Conservation (phyloP, 2,329 filamentous ascomycete genomes). For the Ophiostoma himal-ulmi region DNA sequence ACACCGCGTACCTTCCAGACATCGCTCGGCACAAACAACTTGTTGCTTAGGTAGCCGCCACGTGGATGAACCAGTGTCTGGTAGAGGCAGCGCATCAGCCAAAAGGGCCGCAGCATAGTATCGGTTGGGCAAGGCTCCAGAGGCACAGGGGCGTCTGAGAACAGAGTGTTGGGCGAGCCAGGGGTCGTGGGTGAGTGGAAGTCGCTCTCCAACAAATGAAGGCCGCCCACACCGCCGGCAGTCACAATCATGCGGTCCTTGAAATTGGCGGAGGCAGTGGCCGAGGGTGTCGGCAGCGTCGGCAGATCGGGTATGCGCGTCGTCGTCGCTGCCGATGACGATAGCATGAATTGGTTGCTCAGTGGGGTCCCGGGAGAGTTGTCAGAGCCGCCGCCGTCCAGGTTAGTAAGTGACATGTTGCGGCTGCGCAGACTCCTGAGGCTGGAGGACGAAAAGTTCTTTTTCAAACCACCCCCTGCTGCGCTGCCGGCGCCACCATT, state of each 20-base stretch:
- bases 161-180: constrained; percentile 57
- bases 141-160: constrained; percentile 62
- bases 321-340: constrained; percentile 29
- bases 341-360: constrained; percentile 55
- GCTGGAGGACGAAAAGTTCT: constrained; percentile 66
- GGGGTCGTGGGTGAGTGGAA: constrained; percentile 64
- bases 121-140: constrained; percentile 90
- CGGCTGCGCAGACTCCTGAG: constrained; percentile 66
- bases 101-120: constrained; percentile 86
- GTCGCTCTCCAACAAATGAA: constrained; percentile 78
- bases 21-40: constrained; percentile 85
- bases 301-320: constrained; percentile 53
- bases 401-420: constrained; percentile 61
- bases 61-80: constrained; percentile 87
- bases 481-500: neutral
- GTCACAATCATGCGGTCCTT: constrained; percentile 48
- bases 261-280: constrained; percentile 56
- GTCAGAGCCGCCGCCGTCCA: constrained; percentile 55
- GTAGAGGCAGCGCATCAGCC: constrained; percentile 92
- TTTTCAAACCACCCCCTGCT: constrained; percentile 46
- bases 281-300: constrained; percentile 61
- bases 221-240: constrained; percentile 56
- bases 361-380: constrained; percentile 69
- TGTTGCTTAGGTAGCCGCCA: constrained; percentile 85
- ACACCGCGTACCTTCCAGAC: constrained; percentile 93